Evolutionary conservation across 805 yeast genomes (phyloP).

Genomic region (Priceomyces carsonii): DNA sequence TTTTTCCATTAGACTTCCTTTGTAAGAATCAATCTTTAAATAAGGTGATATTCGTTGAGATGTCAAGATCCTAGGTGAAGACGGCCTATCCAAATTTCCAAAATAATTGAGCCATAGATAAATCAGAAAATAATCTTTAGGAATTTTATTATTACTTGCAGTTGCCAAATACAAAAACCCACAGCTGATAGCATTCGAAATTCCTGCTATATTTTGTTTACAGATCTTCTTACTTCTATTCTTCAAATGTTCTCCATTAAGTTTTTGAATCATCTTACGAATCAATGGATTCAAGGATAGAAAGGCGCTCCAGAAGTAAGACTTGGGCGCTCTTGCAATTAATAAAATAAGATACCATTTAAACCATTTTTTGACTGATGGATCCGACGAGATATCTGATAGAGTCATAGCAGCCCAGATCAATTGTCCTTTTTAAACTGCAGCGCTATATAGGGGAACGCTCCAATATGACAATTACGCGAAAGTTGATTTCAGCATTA

Average conservation of each 20-base stretch:
- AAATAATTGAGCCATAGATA: constrained; percentile 32
- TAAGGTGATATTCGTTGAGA: constrained; percentile 26
- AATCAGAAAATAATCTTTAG: constrained; percentile 39
- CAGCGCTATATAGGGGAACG: too few species aligned
- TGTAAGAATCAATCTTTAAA: constrained; percentile 25
- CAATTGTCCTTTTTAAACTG: too few species aligned
- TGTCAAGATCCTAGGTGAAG: constrained; percentile 26
- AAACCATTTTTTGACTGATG: constrained; percentile 22
- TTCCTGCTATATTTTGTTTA: constrained; percentile 13
- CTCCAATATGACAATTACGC: too few species aligned
- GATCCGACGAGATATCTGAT: constrained; percentile 1
- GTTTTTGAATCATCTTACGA: constrained; percentile 11
- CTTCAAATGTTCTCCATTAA: background rate
- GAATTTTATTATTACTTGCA: constrained; percentile 23
- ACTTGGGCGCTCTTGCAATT: constrained; percentile 22
- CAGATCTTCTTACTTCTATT: constrained; percentile 9
- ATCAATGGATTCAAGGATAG: constrained; percentile 33
- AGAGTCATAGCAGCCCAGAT: too few species aligned
- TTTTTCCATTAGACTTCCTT: constrained; percentile 13
- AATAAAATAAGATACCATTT: constrained; percentile 28
- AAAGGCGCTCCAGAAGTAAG: constrained; percentile 30
- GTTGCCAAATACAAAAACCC: constrained; percentile 28
- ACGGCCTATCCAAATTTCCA: constrained; percentile 34
- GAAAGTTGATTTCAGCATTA: too few species aligned
- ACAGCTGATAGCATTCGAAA: constrained; percentile 26